These are phyloP conservation scores for Neurospora sp. DNA, from an alignment of 495 filamentous ascomycete species.

Conservation along the genomic window DNA sequence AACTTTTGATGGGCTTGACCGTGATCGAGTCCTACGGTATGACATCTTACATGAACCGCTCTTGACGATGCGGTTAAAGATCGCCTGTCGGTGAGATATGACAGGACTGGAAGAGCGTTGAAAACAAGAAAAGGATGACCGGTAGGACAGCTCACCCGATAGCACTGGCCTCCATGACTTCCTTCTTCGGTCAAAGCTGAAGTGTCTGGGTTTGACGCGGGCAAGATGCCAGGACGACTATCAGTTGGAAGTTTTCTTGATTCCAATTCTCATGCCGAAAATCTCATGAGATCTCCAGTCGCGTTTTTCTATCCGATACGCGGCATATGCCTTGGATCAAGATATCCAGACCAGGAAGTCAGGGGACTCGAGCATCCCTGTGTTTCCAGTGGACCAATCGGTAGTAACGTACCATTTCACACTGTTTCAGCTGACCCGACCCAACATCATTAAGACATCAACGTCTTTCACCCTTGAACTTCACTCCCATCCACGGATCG, in stretches of 20 bases:
- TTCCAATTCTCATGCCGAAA: neutral
- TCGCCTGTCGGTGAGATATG: neutral
- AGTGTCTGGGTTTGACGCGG: neutral
- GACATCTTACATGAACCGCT: neutral
- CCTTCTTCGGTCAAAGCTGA: neutral
- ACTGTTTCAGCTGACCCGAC: neutral
- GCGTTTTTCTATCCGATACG: neutral
- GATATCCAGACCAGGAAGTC: neutral
- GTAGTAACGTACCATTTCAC: neutral
- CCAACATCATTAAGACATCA: neutral
- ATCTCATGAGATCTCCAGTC: neutral
- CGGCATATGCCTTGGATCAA: neutral
- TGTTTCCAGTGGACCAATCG: neutral
- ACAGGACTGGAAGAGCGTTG: neutral
- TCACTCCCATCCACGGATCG: neutral
- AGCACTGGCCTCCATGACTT: neutral
- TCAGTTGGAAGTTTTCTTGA: neutral
- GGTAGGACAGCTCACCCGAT: neutral
- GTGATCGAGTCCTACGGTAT: neutral
- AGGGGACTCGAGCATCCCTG: neutral
- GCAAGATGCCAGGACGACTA: neutral
- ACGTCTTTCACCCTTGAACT: neutral
- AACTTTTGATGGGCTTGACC: neutral
- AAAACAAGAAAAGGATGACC: neutral
- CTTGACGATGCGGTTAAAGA: neutral